phyloP scores from a whole-genome alignment of 1,139 yeast genomes.

The Saccharomyces hybrid region DNA sequence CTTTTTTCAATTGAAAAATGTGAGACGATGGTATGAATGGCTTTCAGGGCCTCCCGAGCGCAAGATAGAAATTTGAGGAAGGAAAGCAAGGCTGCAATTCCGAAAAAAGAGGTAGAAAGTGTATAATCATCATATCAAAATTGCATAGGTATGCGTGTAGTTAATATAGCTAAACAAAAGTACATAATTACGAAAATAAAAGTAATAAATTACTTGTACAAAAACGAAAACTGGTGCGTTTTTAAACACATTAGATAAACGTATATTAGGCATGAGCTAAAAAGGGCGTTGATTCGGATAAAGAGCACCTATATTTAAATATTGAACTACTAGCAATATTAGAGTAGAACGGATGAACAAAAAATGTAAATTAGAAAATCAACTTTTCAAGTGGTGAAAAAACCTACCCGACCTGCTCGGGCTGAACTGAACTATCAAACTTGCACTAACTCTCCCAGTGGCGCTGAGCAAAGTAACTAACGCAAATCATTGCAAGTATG shows the following conservation, averaged over 20 bases:
- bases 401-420: no score
- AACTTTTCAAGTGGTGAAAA: not conserved
- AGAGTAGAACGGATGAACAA: not conserved
- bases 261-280: not conserved
- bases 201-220: not conserved
- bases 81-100: not conserved
- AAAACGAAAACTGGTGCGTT: not conserved
- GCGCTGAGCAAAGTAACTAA: not conserved
- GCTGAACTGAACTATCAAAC: not conserved
- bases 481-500: conserved; percentile 6
- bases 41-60: not conserved
- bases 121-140: not conserved
- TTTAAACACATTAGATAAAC: not conserved
- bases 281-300: not conserved
- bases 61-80: not conserved
- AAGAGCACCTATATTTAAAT: not conserved
- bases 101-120: not conserved
- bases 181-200: not conserved
- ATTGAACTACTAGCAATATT: not conserved
- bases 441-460: not conserved
- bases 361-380: not conserved
- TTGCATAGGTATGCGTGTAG: not conserved
- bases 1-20: not conserved
- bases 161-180: not conserved
- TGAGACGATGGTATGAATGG: not conserved